Conservation (phyloP, 2,329 filamentous ascomycete genomes). For the Claviceps lovelessii region DNA sequence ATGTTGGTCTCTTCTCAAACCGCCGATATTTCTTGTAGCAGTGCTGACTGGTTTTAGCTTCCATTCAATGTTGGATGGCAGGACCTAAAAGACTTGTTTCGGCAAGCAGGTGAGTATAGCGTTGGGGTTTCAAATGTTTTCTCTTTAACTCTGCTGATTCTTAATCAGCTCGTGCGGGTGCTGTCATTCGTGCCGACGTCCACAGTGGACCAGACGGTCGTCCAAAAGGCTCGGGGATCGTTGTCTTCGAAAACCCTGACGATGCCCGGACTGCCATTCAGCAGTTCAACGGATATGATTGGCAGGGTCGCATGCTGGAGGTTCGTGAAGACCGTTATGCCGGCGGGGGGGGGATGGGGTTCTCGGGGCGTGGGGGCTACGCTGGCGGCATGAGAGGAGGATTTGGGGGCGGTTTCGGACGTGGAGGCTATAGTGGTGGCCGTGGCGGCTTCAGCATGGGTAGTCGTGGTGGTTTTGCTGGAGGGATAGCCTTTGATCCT, state of each 20-base stretch:
- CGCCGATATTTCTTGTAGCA: neutral
- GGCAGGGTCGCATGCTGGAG: constrained; percentile 86
- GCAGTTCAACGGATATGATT: constrained; percentile 97
- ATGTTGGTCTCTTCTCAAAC: constrained; percentile 58
- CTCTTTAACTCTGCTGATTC: neutral
- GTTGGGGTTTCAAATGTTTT: neutral
- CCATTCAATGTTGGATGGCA: constrained; percentile 98
- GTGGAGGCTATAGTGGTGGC: constrained; percentile 37
- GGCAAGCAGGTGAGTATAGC: constrained; percentile 74
- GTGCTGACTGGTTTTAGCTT: constrained; percentile 43
- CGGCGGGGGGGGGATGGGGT: constrained; percentile 42
- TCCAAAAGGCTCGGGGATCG: constrained; percentile 92
- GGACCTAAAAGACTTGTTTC: constrained; percentile 96
- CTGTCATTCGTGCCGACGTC: constrained; percentile 88
- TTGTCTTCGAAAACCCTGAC: constrained; percentile 87
- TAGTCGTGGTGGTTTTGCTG: constrained; percentile 22
- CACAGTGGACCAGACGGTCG: constrained; percentile 82
- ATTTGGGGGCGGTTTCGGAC: constrained; percentile 39
- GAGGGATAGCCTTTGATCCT: constrained; percentile 37
- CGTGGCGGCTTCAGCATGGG: constrained; percentile 29
- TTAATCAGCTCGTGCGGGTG: constrained; percentile 43
- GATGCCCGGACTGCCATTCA: constrained; percentile 92
- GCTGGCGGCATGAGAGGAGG: constrained; percentile 45
- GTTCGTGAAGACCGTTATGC: constrained; percentile 95
- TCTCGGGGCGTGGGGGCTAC: constrained; percentile 43